Evolutionary conservation across 441 rosid species (phyloP).

Genomic region (Sinapis alba): DNA sequence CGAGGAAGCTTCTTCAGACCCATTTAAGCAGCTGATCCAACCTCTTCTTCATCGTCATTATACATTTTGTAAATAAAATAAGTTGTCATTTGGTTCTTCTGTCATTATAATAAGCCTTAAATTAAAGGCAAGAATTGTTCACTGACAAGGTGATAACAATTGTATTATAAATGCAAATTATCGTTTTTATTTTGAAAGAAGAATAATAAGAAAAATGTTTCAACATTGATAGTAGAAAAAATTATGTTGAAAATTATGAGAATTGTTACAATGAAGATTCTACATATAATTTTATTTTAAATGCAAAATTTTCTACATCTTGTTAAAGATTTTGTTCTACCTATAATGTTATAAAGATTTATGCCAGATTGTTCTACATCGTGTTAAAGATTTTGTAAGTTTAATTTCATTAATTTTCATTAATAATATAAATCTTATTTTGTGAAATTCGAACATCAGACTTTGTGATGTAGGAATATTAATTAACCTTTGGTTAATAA

Average conservation of each 20-base stretch:
- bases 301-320: too few species aligned
- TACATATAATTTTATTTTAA: not conserved
- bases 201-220: not conserved
- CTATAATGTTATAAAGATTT: too few species aligned
- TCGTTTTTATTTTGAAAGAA: not conserved
- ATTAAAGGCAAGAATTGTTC: conserved; percentile 20
- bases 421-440: not conserved
- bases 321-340: too few species aligned
- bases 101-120: conserved; percentile 1
- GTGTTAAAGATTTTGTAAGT: not conserved
- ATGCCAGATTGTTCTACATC: not conserved
- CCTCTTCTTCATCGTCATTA: conserved; percentile 24
- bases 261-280: not conserved
- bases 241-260: not conserved
- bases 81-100: conserved; percentile 14
- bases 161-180: not conserved
- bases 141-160: conserved; percentile 1
- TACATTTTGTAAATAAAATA: conserved; percentile 16
- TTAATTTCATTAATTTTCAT: too few species aligned
- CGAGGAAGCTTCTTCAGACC: conserved; percentile 66
- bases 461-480: not conserved
- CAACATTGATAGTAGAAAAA: too few species aligned
- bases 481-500: not conserved
- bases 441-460: not conserved
- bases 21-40: conserved; percentile 42